Percentiles rank a stretch among this genome's conserved stretches.
Evolutionary conservation across 73 alveolate species (phyloP).

Genomic region (Paramecium biaurelia): DNA sequence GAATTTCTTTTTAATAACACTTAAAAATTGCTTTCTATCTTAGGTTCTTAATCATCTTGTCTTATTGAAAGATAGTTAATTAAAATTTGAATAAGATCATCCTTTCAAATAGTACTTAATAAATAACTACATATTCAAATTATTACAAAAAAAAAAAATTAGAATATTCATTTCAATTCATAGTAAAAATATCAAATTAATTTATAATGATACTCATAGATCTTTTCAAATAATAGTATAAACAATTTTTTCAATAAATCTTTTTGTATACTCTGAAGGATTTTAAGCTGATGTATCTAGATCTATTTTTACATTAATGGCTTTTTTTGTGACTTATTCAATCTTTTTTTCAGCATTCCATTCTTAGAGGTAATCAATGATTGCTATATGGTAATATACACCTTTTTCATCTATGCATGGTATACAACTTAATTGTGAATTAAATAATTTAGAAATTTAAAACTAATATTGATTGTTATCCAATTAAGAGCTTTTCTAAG

Average conservation of each 20-base stretch:
- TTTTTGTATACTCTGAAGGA: not conserved
- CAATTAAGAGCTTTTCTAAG: not conserved
- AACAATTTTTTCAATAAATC: not conserved
- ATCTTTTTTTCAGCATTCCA: slow-evolving; percentile 5
- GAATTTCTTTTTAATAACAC: too few relatives aligned
- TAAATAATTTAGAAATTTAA: not conserved
- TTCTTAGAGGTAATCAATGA: not conserved
- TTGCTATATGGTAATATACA: slow-evolving; percentile 17
- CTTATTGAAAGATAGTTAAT: too few relatives aligned
- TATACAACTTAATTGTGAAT: not conserved
- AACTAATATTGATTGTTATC: not conserved
- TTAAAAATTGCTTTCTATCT: too few relatives aligned
- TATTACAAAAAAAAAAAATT: too few relatives aligned
- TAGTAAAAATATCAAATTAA: not conserved
- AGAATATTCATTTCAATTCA: too few relatives aligned
- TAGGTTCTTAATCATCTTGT: too few relatives aligned
- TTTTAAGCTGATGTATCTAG: not conserved
- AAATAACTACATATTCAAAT: too few relatives aligned
- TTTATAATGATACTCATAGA: not conserved
- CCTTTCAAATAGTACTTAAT: too few relatives aligned
- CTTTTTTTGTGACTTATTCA: not conserved
- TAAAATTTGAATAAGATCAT: too few relatives aligned
- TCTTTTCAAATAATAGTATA: not conserved
- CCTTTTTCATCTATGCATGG: not conserved
- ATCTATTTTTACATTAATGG: not conserved